These are phyloP conservation scores for Aegilops tauschii DNA, from an alignment of 176 grass and related monocot species.

Conservation along the genomic window DNA sequence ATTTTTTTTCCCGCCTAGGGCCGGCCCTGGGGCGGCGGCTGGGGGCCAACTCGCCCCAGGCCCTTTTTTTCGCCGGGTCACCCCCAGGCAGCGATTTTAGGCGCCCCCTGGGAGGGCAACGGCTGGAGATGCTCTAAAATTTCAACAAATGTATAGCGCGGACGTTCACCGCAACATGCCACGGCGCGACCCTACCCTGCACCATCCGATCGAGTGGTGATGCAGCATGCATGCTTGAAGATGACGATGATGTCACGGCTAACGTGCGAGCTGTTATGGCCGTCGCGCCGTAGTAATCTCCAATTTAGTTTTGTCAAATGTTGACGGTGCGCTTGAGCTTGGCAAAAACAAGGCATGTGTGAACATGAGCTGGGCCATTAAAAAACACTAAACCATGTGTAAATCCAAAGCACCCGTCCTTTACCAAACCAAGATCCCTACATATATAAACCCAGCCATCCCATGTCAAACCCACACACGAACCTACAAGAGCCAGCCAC, in stretches of 20 bases:
- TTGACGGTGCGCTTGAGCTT: neutral
- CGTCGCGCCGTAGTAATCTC: no score
- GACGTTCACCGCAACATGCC: neutral
- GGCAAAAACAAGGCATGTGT: slow-evolving; percentile 7
- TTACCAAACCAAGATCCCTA: neutral
- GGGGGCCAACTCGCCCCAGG: no score
- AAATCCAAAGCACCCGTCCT: neutral
- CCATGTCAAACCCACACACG: neutral
- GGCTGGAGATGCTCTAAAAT: no score
- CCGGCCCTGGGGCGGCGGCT: no score
- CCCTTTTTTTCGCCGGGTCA: no score
- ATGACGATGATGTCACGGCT: neutral
- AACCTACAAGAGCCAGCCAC: neutral
- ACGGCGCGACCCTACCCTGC: no score
- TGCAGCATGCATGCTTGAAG: neutral
- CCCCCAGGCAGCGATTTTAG: no score
- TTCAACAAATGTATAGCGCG: neutral
- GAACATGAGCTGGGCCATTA: neutral
- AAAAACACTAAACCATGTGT: neutral
- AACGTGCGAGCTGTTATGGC: neutral
- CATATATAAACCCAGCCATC: neutral
- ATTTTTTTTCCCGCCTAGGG: no score
- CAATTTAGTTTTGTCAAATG: neutral
- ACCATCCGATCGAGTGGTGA: neutral
- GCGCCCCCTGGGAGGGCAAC: no score